Evolutionary conservation across 2,329 filamentous ascomycete species (phyloP).

Genomic region (Capronia coronata): DNA sequence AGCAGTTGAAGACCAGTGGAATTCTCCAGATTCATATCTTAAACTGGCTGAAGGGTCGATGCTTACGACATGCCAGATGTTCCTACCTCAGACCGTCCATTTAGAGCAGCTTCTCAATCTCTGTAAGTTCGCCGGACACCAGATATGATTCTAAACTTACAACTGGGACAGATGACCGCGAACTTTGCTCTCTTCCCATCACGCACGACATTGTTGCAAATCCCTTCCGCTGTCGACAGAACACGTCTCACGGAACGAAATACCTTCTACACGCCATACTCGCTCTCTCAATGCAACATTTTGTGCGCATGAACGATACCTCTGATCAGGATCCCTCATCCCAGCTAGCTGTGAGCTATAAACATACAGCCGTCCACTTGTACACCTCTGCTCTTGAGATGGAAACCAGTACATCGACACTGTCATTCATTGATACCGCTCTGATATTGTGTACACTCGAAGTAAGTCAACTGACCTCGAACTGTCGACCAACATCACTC

Average conservation of each 20-base stretch:
- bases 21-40: no score
- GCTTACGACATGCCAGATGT: no score
- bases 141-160: background rate
- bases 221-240: constrained; percentile 11
- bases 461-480: no score
- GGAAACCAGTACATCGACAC: background rate
- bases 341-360: constrained; percentile 6
- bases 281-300: no score
- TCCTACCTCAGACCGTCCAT: no score
- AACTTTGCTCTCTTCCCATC: constrained; percentile 15
- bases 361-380: constrained; percentile 6
- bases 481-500: no score
- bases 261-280: constrained; percentile 17
- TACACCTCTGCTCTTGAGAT: constrained; percentile 6
- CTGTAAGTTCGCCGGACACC: constrained; percentile 1
- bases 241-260: constrained; percentile 10
- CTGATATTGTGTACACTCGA: background rate
- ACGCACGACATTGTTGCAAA: constrained; percentile 12
- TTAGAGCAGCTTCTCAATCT: no score
- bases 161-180: constrained; percentile 11
- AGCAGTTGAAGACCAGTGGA: no score
- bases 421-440: constrained; percentile 3
- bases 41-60: no score
- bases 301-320: no score
- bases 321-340: no score